These are phyloP conservation scores for Ananas comosus DNA, from an alignment of 176 grass and related monocot species.

Conservation along the genomic window DNA sequence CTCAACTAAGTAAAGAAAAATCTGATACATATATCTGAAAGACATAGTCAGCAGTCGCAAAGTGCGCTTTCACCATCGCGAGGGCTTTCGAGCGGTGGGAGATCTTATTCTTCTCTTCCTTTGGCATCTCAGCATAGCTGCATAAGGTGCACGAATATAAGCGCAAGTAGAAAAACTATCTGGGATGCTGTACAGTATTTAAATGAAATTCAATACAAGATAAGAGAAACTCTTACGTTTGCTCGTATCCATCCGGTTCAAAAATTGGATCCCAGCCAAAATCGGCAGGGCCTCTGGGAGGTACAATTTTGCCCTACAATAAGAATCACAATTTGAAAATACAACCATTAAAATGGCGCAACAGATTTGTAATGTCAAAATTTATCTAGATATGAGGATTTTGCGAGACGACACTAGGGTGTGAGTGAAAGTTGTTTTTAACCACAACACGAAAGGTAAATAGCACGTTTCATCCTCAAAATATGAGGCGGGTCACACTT, in stretches of 20 bases:
- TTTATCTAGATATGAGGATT: neutral
- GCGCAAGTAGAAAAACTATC: neutral
- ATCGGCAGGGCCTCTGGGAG: slow-evolving; percentile 70
- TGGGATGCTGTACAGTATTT: neutral
- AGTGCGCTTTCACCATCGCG: slow-evolving; percentile 77
- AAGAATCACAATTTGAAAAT: slow-evolving; percentile 2
- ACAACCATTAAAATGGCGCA: neutral
- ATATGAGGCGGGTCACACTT: no score
- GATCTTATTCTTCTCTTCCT: slow-evolving; percentile 88
- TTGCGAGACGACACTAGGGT: no score
- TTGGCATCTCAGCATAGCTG: slow-evolving; percentile 92
- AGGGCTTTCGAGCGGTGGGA: slow-evolving; percentile 82
- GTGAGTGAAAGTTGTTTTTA: no score
- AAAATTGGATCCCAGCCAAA: slow-evolving; percentile 98
- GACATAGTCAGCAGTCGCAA: slow-evolving; percentile 49
- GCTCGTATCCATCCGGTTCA: slow-evolving; percentile 79
- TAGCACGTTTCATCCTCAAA: no score
- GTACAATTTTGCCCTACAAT: slow-evolving; percentile 70
- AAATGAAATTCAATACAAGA: neutral
- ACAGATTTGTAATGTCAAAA: neutral
- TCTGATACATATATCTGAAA: slow-evolving; percentile 32
- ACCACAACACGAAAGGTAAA: no score
- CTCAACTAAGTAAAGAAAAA: slow-evolving; percentile 15
- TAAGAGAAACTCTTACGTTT: slow-evolving; percentile 46
- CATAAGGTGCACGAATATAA: slow-evolving; percentile 10